Percentiles rank a stretch among this genome's conserved stretches.
These are phyloP conservation scores for Moringa oleifera DNA, from an alignment of 345 rosid species.

Conservation along the genomic window DNA sequence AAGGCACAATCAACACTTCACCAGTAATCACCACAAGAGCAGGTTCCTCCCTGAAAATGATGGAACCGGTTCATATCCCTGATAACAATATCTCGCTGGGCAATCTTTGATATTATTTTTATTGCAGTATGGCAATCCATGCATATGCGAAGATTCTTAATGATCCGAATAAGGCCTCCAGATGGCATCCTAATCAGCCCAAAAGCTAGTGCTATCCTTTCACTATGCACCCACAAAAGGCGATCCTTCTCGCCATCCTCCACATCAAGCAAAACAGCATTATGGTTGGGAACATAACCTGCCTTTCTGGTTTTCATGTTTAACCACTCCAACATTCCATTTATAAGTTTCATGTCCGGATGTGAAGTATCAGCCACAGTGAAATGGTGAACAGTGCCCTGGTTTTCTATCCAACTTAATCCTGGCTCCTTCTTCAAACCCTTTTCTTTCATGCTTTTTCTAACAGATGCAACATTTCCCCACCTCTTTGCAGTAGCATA, in stretches of 20 bases:
- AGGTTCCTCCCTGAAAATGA: constrained; percentile 61
- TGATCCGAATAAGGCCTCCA: constrained; percentile 50
- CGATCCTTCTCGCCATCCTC: constrained; percentile 57
- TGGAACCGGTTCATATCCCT: constrained; percentile 87
- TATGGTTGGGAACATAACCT: constrained; percentile 54
- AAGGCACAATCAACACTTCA: constrained; percentile 51
- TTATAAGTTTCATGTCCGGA: constrained; percentile 58
- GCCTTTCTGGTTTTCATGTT: constrained; percentile 57
- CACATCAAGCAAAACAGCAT: constrained; percentile 47
- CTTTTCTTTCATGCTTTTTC: constrained; percentile 60
- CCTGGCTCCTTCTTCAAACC: constrained; percentile 86
- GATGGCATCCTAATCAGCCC: constrained; percentile 48
- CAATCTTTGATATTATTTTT: constrained; percentile 58
- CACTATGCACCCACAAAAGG: constrained; percentile 77
- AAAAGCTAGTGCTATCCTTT: constrained; percentile 81
- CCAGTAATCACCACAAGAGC: constrained; percentile 87
- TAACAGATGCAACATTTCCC: constrained; percentile 53
- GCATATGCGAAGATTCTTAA: constrained; percentile 78
- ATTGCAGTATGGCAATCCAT: constrained; percentile 70
- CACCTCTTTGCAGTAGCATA: constrained; percentile 69
- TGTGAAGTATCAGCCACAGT: constrained; percentile 58
- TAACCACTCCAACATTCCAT: constrained; percentile 85
- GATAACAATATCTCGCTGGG: constrained; percentile 59
- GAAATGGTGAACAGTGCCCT: constrained; percentile 63
- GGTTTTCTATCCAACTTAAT: constrained; percentile 81